Evolutionary conservation across 768 basidiomycete genomes (phyloP).

Genomic region (Suillus weaverae): DNA sequence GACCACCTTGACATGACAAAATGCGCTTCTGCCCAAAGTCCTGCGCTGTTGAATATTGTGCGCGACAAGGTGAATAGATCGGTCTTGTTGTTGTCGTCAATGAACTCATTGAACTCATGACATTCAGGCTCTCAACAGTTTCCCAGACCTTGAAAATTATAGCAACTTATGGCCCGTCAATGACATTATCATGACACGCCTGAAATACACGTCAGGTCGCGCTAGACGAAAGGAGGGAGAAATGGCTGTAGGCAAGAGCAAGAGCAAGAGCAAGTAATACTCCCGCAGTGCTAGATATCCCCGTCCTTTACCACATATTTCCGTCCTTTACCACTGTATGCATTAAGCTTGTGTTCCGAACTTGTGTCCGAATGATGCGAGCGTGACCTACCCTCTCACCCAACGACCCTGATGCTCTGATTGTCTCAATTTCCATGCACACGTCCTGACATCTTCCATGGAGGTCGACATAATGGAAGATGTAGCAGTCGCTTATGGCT

Average conservation of each 20-base stretch:
- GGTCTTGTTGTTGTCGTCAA: not conserved
- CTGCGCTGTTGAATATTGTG: not conserved
- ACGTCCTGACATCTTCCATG: slow-evolving; percentile 96
- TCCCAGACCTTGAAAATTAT: slow-evolving; percentile 17
- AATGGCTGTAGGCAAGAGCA: slow-evolving; percentile 7
- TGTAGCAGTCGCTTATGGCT: slow-evolving; percentile 95
- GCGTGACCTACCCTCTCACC: slow-evolving; percentile 46
- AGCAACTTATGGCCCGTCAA: slow-evolving; percentile 10
- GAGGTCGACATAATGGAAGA: slow-evolving; percentile 98
- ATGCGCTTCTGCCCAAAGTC: slow-evolving; percentile 13
- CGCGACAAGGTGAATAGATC: not conserved
- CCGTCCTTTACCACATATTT: not conserved
- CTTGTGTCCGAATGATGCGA: too few species aligned
- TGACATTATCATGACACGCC: slow-evolving; percentile 13
- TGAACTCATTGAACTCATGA: not conserved
- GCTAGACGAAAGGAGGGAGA: slow-evolving; percentile 1
- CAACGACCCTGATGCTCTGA: slow-evolving; percentile 62
- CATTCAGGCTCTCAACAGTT: not conserved
- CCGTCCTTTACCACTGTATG: too few species aligned
- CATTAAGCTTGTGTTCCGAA: too few species aligned
- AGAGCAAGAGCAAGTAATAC: too few species aligned
- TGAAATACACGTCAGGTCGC: slow-evolving; percentile 12
- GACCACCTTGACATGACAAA: slow-evolving; percentile 11
- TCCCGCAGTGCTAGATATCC: too few species aligned
- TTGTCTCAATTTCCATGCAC: slow-evolving; percentile 84